Evolutionary conservation across 345 rosid genomes (phyloP), one percentile per base, ranked within the genome.

Genomic region (Pelargonium nanum): DNA sequence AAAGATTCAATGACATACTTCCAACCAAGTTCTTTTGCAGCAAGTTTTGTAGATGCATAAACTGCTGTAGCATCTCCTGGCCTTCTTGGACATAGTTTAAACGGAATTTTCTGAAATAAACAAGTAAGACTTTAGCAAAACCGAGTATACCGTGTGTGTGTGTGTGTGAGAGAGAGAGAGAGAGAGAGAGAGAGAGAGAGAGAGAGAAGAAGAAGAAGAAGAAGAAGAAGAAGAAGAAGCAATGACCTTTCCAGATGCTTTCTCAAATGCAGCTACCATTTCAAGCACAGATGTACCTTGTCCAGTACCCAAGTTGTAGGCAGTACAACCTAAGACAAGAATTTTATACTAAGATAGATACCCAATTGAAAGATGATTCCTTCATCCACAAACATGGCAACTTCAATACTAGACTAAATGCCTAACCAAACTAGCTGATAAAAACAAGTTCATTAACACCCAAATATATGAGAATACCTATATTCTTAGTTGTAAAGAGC

Each of bases 211-310:
- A 12, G n/a, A 26, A 9, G 28, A 2, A 4, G 0, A 24, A 53
- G 19, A 20, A 56, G 22, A 60, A 64, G 59, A 26, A 6, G 23
- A 24, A 34, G 17, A 55, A 10, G n/a, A 22, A 23, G 25, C 40
- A 50, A 22, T 55, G 16, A 87, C 99, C 90, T 87, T 85, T 73
- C 90, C 90, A 61, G 81, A 89, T 65, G 85, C 97, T 68, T 87
- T 93, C 72, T 89, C 97, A 63, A 89, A 93, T 57, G 95, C 95
- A 26, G 85, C 75, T 61, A 93, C 97, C 96, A 93, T 89, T 84
- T 89, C 90, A 20, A 93, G 85, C 57, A 89, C 96, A 12, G 97
- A 89, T 23, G 91, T 81, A 63, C 96, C 99, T 8, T 55, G 63
- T 60, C 97, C 96, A 24, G 94, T 93, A 25, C 97, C 99, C 77